These are phyloP conservation scores for Xerophyta viscosa DNA, from an alignment of 106 monocot species.

Conservation along the genomic window DNA sequence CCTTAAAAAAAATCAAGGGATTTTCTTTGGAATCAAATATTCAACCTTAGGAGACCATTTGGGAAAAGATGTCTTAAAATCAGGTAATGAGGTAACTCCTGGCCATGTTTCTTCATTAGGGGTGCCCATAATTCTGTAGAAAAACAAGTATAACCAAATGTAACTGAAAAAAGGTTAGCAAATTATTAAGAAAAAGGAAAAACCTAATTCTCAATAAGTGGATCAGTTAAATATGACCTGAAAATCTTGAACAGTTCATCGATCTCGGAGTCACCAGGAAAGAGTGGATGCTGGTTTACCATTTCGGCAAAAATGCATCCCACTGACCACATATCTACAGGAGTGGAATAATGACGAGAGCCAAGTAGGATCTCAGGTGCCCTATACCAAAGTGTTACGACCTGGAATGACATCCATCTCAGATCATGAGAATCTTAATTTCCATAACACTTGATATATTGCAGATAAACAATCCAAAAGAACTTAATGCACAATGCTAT, in stretches of 20 bases:
- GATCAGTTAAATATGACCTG: slow-evolving; percentile 39
- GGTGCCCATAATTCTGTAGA: slow-evolving; percentile 71
- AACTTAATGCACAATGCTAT: too few relatives aligned
- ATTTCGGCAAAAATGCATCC: slow-evolving; percentile 99
- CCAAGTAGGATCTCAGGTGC: slow-evolving; percentile 96
- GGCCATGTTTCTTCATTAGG: slow-evolving; percentile 98
- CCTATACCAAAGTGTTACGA: slow-evolving; percentile 97
- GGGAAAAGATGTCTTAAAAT: slow-evolving; percentile 89
- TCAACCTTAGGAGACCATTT: slow-evolving; percentile 86
- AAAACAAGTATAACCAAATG: slow-evolving; percentile 1
- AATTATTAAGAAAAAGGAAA: slow-evolving; percentile 4
- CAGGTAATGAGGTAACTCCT: slow-evolving; percentile 78
- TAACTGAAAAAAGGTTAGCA: not conserved
- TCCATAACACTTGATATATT: not conserved
- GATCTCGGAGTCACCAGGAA: slow-evolving; percentile 97
- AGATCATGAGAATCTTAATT: not conserved
- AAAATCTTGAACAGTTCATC: slow-evolving; percentile 96
- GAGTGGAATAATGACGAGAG: slow-evolving; percentile 82
- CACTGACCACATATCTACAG: slow-evolving; percentile 98
- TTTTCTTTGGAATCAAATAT: not conserved
- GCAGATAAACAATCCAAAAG: not conserved
- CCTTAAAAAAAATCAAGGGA: not conserved
- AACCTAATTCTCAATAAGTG: not conserved
- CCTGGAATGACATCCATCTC: slow-evolving; percentile 37
- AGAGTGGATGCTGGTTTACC: slow-evolving; percentile 76